Evolutionary conservation across 176 grass and related monocot genomes (phyloP).

Genomic region (Oryza glaberrima): DNA sequence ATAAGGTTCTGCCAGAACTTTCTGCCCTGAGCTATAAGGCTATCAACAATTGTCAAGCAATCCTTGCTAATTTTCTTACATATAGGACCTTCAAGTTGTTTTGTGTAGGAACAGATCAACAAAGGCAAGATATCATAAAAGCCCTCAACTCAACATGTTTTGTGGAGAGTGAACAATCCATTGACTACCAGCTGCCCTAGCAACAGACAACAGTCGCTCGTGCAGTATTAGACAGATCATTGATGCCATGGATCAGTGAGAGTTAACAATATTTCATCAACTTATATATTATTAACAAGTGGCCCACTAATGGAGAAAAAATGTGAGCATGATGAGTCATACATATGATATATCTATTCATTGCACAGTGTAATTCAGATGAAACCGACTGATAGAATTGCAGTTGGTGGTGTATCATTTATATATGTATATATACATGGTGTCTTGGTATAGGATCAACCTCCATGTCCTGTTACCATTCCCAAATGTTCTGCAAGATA

Average conservation of each 20-base stretch:
- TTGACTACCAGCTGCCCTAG: no score
- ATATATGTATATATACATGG: not conserved
- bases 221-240: no score
- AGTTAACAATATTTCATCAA: not conserved
- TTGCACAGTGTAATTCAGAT: not conserved
- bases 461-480: not conserved
- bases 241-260: no score
- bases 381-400: not conserved
- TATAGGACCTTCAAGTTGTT: not conserved
- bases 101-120: not conserved
- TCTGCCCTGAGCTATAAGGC: not conserved
- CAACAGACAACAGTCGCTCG: no score
- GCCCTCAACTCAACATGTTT: not conserved
- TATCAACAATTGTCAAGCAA: not conserved
- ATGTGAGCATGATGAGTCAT: not conserved
- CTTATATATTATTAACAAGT: no score
- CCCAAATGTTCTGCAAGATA: not conserved
- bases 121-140: not conserved
- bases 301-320: not conserved
- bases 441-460: not conserved
- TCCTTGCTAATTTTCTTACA: not conserved
- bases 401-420: not conserved
- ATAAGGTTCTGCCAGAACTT: not conserved
- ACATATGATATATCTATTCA: not conserved
- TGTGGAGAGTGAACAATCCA: not conserved